Evolutionary conservation across 2,329 filamentous ascomycete genomes (phyloP).

Genomic region (Diaporthe destruens): DNA sequence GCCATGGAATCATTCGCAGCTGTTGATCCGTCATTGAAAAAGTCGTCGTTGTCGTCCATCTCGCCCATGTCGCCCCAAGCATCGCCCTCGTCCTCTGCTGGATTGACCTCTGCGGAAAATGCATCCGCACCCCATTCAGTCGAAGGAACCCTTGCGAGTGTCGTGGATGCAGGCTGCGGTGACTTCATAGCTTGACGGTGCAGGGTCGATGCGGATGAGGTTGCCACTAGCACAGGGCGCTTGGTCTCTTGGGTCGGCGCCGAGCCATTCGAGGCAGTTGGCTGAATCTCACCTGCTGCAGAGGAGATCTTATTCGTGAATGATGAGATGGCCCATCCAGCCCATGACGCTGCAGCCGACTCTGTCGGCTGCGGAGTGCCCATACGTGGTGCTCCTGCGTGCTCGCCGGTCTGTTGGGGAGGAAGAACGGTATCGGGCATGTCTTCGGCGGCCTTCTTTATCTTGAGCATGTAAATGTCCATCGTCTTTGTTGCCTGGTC

Average conservation of each 20-base stretch:
- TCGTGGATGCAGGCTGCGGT: conserved; percentile 56
- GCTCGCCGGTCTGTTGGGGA: conserved; percentile 65
- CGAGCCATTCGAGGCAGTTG: conserved; percentile 60
- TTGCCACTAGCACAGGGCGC: conserved; percentile 52
- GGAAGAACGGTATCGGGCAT: conserved; percentile 87
- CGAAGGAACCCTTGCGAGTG: conserved; percentile 62
- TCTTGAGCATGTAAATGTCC: conserved; percentile 84
- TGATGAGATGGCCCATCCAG: conserved; percentile 97
- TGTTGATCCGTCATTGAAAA: conserved; percentile 55
- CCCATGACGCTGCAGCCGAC: conserved; percentile 78
- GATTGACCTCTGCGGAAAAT: conserved; percentile 68
- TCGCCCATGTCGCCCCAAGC: conserved; percentile 80
- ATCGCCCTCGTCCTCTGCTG: conserved; percentile 74
- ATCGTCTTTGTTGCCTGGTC: conserved; percentile 92
- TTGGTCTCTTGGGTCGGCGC: conserved; percentile 53
- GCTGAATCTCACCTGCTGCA: conserved; percentile 87
- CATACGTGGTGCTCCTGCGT: conserved; percentile 75
- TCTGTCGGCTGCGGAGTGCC: conserved; percentile 76
- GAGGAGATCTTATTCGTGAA: conserved; percentile 94
- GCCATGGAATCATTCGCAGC: conserved; percentile 41
- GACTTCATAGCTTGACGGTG: conserved; percentile 72
- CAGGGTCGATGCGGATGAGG: conserved; percentile 67
- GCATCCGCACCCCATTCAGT: conserved; percentile 59
- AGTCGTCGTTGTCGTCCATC: conserved; percentile 56
- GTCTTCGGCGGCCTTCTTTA: conserved; percentile 80